Evolutionary conservation across 805 yeast species (phyloP), one percentile per base, ranked within the genome.

Genomic region (Groenewaldozyma salmanticensis): DNA sequence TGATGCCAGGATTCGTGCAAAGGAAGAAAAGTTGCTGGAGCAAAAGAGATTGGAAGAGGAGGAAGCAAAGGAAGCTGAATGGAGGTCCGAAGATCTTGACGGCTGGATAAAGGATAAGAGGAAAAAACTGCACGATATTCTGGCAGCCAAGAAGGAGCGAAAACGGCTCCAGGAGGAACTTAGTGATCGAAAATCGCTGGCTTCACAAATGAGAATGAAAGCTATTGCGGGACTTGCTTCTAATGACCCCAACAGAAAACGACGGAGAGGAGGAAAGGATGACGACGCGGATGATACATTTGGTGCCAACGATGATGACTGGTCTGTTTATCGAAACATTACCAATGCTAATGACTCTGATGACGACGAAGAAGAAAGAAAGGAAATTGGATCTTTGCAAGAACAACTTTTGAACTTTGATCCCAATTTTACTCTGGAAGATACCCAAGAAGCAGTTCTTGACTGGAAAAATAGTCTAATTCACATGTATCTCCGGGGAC

Each of bases 251-350:
- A 42, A 53, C 32, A 37, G 51, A 37, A 50, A 48, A 39, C 42
- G 54, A 34, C 46, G 57, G 27, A 38, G 52, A 22, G 50, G 58
- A 18, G 39, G 42, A n/a, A 48, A 45, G 11, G 95, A 85, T 54
- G 85, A 84, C 50, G 96, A 86, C 58, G 94, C 94, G 13, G 85
- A 78, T 52, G 97, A 90, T 61, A 84, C 88, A 0, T 88, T 90
- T 61, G 97, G 96, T 42, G 88, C 95, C 2, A 79, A 86, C 54
- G 97, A 90, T 57, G 95, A 83, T 42, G 98, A 92, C 60, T 90
- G 96, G 96, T 76, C 81, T 18, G 79, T 86, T 15, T 90, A 90
- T 58, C 73, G 92, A 52, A 92, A 85, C 54, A 81, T 87, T 42
- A 75, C 85, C 16, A 75, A 73, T 47, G 79, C 70, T 15, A 80